phyloP scores from a whole-genome alignment of 495 filamentous ascomycete species.

The Podospora anserina region DNA sequence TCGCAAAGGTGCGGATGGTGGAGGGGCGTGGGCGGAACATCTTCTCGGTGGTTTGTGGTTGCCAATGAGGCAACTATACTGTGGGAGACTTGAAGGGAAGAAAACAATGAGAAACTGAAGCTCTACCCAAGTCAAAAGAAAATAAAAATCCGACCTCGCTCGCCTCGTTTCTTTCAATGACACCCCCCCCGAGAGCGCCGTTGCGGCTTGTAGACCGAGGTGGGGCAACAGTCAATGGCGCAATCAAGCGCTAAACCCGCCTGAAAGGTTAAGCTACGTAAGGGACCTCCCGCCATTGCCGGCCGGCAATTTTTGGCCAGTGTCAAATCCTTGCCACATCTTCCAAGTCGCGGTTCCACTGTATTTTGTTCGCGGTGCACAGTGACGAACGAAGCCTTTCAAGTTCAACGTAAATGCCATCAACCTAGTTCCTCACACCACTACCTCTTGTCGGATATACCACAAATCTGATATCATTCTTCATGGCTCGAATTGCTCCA shows the following conservation, averaged over 20 bases:
- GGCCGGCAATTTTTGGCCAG: neutral
- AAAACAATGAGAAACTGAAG: conserved; percentile 10
- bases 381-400: neutral
- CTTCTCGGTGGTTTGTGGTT: conserved; percentile 1
- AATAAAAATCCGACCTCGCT: conserved; percentile 8
- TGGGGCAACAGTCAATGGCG: conserved; percentile 20
- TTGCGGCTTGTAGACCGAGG: conserved; percentile 6
- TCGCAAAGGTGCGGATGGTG: conserved; percentile 50
- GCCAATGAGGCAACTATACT: neutral
- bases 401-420: neutral
- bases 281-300: neutral
- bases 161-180: neutral
- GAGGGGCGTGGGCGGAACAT: conserved; percentile 55
- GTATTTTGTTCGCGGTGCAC: conserved; percentile 4
- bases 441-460: neutral
- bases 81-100: neutral
- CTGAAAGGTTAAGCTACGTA: conserved; percentile 19
- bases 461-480: neutral
- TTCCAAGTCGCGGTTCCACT: conserved; percentile 4
- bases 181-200: neutral
- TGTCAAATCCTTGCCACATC: neutral
- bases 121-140: neutral
- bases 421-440: neutral
- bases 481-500: neutral
- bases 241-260: conserved; percentile 25